Evolutionary conservation across 2,329 filamentous ascomycete species (phyloP), one percentile per base, ranked within the genome.

Genomic region (Claviceps sp.): DNA sequence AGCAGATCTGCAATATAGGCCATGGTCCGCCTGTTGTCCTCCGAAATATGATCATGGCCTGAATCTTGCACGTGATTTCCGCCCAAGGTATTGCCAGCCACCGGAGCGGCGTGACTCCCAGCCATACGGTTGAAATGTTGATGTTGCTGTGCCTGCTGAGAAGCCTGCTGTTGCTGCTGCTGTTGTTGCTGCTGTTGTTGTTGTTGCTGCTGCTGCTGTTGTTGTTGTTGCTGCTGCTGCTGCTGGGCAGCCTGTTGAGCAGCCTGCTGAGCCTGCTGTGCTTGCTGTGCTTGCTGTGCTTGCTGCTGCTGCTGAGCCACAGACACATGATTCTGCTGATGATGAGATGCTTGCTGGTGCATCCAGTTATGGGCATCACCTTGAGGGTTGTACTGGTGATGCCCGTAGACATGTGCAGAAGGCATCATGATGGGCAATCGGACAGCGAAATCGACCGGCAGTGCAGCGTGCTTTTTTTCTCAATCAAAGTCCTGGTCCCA

Each of bases 21-120:
- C 69, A 96, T 81, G n/a, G 94, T 93, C 58, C 90, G 82, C 60
- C 89, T 80, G 68, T 95, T 95, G 65, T 96, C 91, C 65, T 96
- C 91, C 18, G 84, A 88, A 58, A 93, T 68, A 70, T 79, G 79
- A 62, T 88, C 85, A 61, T 85, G 72, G 56, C 72, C 65, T 54
- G 69, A 70, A 60, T 84, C 75, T 62, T 78, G 76, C 37, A 69
- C 68, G 57, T 82, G 78, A 48, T 65, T 67, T 18, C 67, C 69
- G 42, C 75, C 67, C 57, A 74, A 64, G 54, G 59, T 62, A 34
- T 61, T 61, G 26, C 69, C 68, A 51, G 72, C 74, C 58, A 60
- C 61, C 24, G 69, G 68, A 51, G 73, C 75, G 59, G 79, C 82
- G 62, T 82, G 82, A 57, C 74, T 81, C 61, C 78, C 77, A 46